These are phyloP conservation scores for Cyathus striatus DNA, from an alignment of 768 basidiomycete genomes.

Conservation along the genomic window DNA sequence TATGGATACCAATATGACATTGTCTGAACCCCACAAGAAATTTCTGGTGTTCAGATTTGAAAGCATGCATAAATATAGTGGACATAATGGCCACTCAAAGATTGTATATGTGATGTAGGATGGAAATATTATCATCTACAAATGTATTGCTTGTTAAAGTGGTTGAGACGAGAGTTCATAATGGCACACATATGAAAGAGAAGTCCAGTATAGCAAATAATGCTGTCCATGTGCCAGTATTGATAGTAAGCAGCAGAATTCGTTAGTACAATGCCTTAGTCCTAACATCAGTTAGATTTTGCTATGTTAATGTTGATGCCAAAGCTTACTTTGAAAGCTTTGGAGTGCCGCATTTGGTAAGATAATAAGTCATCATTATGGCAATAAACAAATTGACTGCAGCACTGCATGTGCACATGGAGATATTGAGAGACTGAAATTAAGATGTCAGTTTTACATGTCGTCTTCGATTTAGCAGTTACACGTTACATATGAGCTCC, in stretches of 20 bases:
- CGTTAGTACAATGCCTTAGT: conserved; percentile 5
- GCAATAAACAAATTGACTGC: not conserved
- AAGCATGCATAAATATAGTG: no score
- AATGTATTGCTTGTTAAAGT: not conserved
- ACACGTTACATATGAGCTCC: no score
- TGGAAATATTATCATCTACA: conserved; percentile 7
- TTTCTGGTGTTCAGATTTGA: conserved; percentile 22
- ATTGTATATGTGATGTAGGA: conserved; percentile 7
- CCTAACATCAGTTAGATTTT: not conserved
- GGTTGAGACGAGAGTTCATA: not conserved
- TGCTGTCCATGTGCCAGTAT: conserved; percentile 12
- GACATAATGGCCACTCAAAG: conserved; percentile 23
- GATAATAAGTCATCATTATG: not conserved
- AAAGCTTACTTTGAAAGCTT: not conserved
- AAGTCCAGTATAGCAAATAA: conserved; percentile 8
- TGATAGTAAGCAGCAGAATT: conserved; percentile 8
- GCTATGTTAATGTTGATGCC: not conserved
- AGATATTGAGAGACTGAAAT: not conserved
- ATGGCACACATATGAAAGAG: conserved; percentile 3
- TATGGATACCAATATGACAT: not conserved
- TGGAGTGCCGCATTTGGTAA: not conserved
- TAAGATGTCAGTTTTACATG: no score
- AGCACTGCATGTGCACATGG: not conserved
- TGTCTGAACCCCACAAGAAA: not conserved
- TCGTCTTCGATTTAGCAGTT: no score